phyloP scores from a whole-genome alignment of 2,329 filamentous ascomycete genomes.

The Aspergillus sp. region DNA sequence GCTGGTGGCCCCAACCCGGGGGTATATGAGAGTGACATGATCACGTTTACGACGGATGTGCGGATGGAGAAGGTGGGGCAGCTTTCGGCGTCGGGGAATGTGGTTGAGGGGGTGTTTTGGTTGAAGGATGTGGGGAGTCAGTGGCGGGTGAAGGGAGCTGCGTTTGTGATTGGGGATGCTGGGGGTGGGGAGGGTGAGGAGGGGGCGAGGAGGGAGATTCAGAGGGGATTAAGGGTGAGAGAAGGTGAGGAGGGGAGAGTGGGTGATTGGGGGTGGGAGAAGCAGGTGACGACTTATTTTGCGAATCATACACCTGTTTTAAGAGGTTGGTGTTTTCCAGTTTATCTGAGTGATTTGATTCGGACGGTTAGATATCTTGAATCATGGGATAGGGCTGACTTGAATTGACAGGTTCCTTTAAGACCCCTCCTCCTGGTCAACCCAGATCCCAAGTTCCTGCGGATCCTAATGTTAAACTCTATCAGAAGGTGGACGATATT shows the following conservation, averaged over 20 bases:
- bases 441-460: slow-evolving; percentile 50
- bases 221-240: slow-evolving; percentile 46
- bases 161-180: slow-evolving; percentile 70
- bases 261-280: slow-evolving; percentile 68
- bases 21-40: slow-evolving; percentile 70
- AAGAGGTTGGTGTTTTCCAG: slow-evolving; percentile 51
- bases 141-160: slow-evolving; percentile 77
- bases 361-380: too few relatives aligned
- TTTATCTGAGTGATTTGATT: too few relatives aligned
- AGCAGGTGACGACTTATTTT: slow-evolving; percentile 81
- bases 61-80: slow-evolving; percentile 81
- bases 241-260: slow-evolving; percentile 33
- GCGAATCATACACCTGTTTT: slow-evolving; percentile 79
- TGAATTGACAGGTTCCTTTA: slow-evolving; percentile 56
- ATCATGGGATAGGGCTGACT: slow-evolving; percentile 1
- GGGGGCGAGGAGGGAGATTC: slow-evolving; percentile 51
- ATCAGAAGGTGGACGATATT: slow-evolving; percentile 65
- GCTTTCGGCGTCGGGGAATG: slow-evolving; percentile 61
- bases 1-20: slow-evolving; percentile 53
- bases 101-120: slow-evolving; percentile 85
- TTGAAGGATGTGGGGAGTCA: slow-evolving; percentile 64
- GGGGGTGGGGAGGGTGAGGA: slow-evolving; percentile 52
- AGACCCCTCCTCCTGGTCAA: slow-evolving; percentile 64
- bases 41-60: slow-evolving; percentile 80
- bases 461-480: slow-evolving; percentile 43